phyloP scores from a whole-genome alignment of 768 basidiomycete species.

The Baorangia bicolor region DNA sequence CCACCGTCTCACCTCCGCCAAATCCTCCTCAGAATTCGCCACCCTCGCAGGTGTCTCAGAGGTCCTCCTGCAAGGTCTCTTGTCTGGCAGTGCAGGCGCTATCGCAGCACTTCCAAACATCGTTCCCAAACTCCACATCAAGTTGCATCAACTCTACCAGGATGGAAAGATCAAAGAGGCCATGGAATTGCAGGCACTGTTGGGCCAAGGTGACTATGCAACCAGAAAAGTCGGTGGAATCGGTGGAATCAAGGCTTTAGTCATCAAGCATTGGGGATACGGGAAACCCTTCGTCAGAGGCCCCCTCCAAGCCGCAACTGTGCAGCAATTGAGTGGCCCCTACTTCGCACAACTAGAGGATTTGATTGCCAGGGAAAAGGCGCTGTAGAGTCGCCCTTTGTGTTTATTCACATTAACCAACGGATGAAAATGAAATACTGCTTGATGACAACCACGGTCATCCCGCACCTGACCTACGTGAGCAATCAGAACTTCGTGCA shows the following conservation, averaged over 20 bases:
- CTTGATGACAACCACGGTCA: neutral
- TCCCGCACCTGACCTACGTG: neutral
- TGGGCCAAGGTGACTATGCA: slow-evolving; percentile 70
- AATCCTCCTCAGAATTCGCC: slow-evolving; percentile 53
- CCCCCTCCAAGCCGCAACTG: slow-evolving; percentile 45
- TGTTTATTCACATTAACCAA: slow-evolving; percentile 3
- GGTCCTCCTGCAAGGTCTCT: slow-evolving; percentile 59
- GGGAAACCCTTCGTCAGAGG: slow-evolving; percentile 50
- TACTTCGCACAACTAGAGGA: slow-evolving; percentile 43
- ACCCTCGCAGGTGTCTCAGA: slow-evolving; percentile 79
- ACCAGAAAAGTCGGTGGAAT: slow-evolving; percentile 63
- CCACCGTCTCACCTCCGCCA: slow-evolving; percentile 64
- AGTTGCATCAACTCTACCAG: slow-evolving; percentile 47
- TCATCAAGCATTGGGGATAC: slow-evolving; percentile 64
- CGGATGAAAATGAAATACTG: neutral
- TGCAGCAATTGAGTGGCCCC: slow-evolving; percentile 37
- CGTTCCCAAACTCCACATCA: slow-evolving; percentile 55
- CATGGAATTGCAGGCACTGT: slow-evolving; percentile 55
- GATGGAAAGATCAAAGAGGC: slow-evolving; percentile 59
- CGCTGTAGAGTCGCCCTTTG: slow-evolving; percentile 16
- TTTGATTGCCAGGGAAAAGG: slow-evolving; percentile 47
- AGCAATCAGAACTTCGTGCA: neutral
- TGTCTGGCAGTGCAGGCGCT: slow-evolving; percentile 60
- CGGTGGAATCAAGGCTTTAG: slow-evolving; percentile 62
- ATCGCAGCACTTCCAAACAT: slow-evolving; percentile 67